Evolutionary conservation across 768 basidiomycete genomes (phyloP), one percentile per base, ranked within the genome.

Genomic region (Xerocomellus chrysenteron): DNA sequence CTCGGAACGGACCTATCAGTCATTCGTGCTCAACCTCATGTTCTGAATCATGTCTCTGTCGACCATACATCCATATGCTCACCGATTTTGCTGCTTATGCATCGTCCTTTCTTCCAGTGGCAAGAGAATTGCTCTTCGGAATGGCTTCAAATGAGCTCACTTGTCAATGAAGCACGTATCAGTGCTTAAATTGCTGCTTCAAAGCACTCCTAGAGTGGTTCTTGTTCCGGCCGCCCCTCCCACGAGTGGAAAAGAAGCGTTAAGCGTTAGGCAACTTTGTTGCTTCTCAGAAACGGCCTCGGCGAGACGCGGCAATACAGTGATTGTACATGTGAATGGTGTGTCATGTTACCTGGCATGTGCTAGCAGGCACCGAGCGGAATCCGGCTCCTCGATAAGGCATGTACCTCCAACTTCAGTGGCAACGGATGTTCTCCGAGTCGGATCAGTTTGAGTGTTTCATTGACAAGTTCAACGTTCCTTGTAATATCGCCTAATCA

Each of bases 401-500:
- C 26, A 28, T 28, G 26, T 49, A 49, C 36, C 28, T 54, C 47
- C 40, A 40, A 39, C 28, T 40, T 51, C 51, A 35, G 36, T 40
- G 21, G 2, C 47, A 54, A 30, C 47, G 52, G 54, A 39, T n/a
- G 32, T 32, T 32, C 32, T 32, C 32, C 32, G 32, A 30, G 14
- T 58, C 67, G 67, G 65, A 60, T 57, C 57, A 48, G 37, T 54
- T 37, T 47, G 33, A 12, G 39, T 33, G 37, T 52, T 59, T 54
- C 45, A 36, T 21, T 26, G 61, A 42, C 41, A 39, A 55, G 50
- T 32, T 42, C 50, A 52, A 56, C 56, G 57, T 65, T 68, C 54
- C 53, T 48, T 19, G 58, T 11, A 60, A 67, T 67, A 52, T 68
- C 68, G 65, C 65, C 63, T 67, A 69, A 64, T 47, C 45, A 19